These are phyloP conservation scores for Lathyrus aphaca DNA, from an alignment of 306 rosid species.

Conservation along the genomic window DNA sequence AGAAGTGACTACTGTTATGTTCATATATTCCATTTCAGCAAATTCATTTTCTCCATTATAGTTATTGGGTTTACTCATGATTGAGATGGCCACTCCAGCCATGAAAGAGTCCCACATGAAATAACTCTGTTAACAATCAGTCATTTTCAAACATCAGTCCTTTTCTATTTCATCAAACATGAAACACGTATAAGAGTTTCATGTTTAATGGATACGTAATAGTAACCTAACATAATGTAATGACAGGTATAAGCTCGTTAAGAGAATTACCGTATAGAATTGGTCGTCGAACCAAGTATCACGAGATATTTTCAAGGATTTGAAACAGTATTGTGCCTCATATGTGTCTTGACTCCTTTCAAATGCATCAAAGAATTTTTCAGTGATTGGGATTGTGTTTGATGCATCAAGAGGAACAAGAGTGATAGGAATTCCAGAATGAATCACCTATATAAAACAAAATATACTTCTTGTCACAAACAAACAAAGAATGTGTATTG, in stretches of 20 bases:
- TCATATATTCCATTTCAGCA: constrained; percentile 84
- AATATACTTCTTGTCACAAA: not conserved
- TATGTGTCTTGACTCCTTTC: constrained; percentile 64
- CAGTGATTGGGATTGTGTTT: constrained; percentile 73
- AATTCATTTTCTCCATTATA: constrained; percentile 71
- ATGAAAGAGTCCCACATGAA: constrained; percentile 94
- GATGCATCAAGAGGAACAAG: constrained; percentile 95
- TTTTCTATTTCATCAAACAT: constrained; percentile 21
- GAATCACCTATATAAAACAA: constrained; percentile 64
- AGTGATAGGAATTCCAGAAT: constrained; percentile 91
- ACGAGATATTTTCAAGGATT: constrained; percentile 80
- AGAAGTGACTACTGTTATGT: constrained; percentile 85
- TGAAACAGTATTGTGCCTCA: constrained; percentile 81
- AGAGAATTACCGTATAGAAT: constrained; percentile 64
- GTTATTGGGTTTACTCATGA: constrained; percentile 63
- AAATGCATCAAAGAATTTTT: constrained; percentile 65
- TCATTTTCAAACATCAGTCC: constrained; percentile 19
- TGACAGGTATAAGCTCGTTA: not conserved
- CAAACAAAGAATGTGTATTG: not conserved
- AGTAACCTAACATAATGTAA: not conserved
- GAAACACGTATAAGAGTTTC: not conserved
- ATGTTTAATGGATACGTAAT: not conserved
- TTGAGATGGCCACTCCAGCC: constrained; percentile 80
- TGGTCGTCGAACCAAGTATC: constrained; percentile 73
- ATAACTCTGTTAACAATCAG: constrained; percentile 62